A percentile compares a stretch with the other conserved stretches of the same genome.
These are phyloP conservation scores for Begonia loranthoides DNA, from an alignment of 306 rosid genomes.

Conservation along the genomic window DNA sequence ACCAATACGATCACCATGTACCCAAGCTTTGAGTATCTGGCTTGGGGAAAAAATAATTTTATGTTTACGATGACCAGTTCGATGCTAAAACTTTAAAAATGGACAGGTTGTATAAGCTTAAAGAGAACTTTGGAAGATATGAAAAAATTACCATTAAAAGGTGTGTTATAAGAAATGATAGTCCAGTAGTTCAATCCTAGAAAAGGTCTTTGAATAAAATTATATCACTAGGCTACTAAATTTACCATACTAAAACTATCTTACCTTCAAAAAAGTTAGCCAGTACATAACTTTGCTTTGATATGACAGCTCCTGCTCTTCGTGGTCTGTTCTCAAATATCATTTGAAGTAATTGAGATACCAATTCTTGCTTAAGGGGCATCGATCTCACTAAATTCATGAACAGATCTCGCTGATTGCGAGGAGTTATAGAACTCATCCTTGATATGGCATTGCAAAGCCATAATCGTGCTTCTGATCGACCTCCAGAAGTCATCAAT, in stretches of 20 bases:
- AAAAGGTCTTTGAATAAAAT: no score
- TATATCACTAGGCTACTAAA: no score
- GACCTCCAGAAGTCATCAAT: conserved; percentile 34
- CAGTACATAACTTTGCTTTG: conserved; percentile 33
- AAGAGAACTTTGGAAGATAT: no score
- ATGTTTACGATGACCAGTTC: no score
- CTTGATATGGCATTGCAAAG: conserved; percentile 53
- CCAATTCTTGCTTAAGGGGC: conserved; percentile 26
- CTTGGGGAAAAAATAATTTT: no score
- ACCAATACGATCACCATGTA: no score
- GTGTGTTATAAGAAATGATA: no score
- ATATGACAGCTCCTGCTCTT: conserved; percentile 40
- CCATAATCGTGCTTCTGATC: conserved; percentile 72
- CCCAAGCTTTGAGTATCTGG: no score
- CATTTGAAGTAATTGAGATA: conserved; percentile 61
- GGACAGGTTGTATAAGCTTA: no score
- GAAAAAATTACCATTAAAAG: no score
- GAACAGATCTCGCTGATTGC: conserved; percentile 40
- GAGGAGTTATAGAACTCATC: conserved; percentile 24
- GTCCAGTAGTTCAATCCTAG: no score
- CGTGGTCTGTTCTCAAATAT: conserved; percentile 46
- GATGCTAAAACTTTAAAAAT: no score
- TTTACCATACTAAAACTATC: neutral
- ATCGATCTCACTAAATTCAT: conserved; percentile 28
- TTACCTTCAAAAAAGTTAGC: conserved; percentile 47